Evolutionary conservation across 2,329 filamentous ascomycete species (phyloP), one percentile per base, ranked within the genome.

Genomic region (Colletotrichum lindemuthianum): DNA sequence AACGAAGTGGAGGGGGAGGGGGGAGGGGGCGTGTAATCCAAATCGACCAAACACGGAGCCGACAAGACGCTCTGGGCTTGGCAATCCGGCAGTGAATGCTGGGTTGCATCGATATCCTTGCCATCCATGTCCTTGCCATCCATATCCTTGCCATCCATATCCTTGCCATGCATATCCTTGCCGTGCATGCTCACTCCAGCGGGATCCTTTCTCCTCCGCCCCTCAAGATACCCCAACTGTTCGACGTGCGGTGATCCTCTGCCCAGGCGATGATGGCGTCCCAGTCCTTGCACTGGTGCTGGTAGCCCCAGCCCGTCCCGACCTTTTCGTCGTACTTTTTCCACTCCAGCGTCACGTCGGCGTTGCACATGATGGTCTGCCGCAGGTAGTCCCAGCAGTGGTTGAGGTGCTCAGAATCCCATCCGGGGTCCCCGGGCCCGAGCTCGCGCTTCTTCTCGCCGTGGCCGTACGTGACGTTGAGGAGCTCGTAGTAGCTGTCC

Each of bases 351-450:
- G 67, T 63, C 51, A 67, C 55, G 37, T 69, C 68, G 7, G 73
- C 73, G 8, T 71, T 72, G 45, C 77, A 79, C 75, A 78, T 76
- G 54, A 78, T 74, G n/a, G 74, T 73, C 65, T 79, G 77, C 13
- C 77, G 73, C 64, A 79, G 71, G 58, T 79, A 79, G 66, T 77
- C 76, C 65, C 79, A 76, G 69, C 77, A 79, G 68, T 81, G 80
- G 51, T 78, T 72, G 69, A 76, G 78, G 63, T 80, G 78, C 10
- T 66, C 49, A 4, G 47, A 33, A 8, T 57, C 40, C 59, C 44
- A 58, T 9, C 44, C 44, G 8, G 32, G 12, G 3, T 59, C 61
- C 32, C 51, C n/a, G 32, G 52, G 58, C 8, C 24, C 24, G 24
- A 57, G 40, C 13, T 59, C 39, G 9, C 53, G 39, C 5, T 55